Evolutionary conservation across 2,329 filamentous ascomycete species (phyloP), one percentile per base, ranked within the genome.

Genomic region (Colletotrichum higginsianum): DNA sequence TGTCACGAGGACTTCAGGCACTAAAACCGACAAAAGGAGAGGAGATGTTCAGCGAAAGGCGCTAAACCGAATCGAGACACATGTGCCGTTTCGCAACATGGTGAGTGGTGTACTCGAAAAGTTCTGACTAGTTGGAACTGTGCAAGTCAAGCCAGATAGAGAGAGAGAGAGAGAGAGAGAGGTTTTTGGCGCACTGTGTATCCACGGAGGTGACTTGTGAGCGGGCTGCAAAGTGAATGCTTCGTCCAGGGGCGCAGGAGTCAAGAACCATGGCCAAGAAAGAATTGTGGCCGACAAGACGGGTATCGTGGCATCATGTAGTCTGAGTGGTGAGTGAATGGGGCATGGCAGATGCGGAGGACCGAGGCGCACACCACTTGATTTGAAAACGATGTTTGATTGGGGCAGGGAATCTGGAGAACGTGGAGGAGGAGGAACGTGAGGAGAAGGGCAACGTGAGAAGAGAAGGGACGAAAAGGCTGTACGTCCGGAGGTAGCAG

Each of bases 401-500:
- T 71, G 67, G 67, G n/a, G 30, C 16, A 50, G 40, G 30, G 23
- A 66, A 71, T 56, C 67, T 71, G 63, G 57, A 62, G 63, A 67
- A 67, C 44, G 18, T 61, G 47, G 50, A 44, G 44, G 52, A 53
- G 16, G 23, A 42, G 18, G 64, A 50, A 9, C 46, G 50, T 9
- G 26, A 40, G 62, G 35, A 42, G 23, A 42, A 47, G 44, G 23
- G 30, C 8, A 11, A 35, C 35, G 35, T 35, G 35, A 35, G 9
- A 35, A 35, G 35, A 38, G 30, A 55, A 49, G 67, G 57, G 49
- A 49, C 35, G 35, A 47, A 66, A 26, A 44, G 40, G 13, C 53
- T 40, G 62, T 60, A 55, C 47, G 8, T 61, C 18, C 23, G 52
- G 30, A 50, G 49, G 16, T 60, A 42, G 18, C 21, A 42, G 15